Conservation (phyloP, 257 asterid species). For the Solanum pimpinellifolium region DNA sequence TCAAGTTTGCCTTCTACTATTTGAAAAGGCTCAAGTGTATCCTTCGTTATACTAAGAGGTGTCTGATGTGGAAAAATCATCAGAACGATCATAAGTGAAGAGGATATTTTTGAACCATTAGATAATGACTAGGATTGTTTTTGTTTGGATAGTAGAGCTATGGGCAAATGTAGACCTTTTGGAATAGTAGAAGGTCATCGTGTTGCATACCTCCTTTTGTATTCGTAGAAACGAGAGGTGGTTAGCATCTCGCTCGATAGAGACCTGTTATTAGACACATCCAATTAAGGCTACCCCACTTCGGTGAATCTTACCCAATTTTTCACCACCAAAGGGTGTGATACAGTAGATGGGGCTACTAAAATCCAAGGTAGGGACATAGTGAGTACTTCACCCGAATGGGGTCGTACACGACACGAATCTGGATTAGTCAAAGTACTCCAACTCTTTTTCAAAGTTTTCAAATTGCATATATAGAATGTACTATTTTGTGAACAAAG, state of each 20-base stretch:
- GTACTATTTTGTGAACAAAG: not conserved
- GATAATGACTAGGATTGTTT: not conserved
- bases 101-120: not conserved
- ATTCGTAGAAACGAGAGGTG: not conserved
- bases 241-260: not conserved
- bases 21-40: not conserved
- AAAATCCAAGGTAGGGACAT: not conserved
- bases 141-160: not conserved
- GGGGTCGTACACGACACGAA: not conserved
- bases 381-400: not conserved
- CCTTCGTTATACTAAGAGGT: not conserved
- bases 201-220: not conserved
- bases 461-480: no score
- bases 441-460: not conserved
- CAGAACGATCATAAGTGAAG: accelerated
- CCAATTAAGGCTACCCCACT: not conserved
- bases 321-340: not conserved
- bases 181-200: not conserved
- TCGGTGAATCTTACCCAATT: not conserved
- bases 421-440: accelerated
- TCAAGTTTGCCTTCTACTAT: not conserved
- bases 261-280: not conserved
- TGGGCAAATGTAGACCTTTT: no score
- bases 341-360: not conserved
- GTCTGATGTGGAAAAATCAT: no score